Conservation (phyloP, 805 yeast species). For the Pichia thaimueangensis region DNA sequence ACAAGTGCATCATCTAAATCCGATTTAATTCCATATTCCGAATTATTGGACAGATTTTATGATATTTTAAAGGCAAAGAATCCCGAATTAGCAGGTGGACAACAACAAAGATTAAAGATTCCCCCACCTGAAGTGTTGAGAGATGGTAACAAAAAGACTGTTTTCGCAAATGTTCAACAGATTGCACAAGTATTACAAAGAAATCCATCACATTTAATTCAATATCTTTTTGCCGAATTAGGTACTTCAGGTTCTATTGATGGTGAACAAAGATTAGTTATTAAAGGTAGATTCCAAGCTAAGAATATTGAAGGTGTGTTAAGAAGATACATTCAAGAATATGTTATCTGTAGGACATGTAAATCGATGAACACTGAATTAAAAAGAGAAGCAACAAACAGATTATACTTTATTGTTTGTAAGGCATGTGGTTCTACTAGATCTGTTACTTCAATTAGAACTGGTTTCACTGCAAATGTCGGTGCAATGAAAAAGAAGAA, state of each 20-base stretch:
- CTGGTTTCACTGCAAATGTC: slow-evolving; percentile 98
- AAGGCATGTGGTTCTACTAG: slow-evolving; percentile 97
- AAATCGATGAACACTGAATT: slow-evolving; percentile 95
- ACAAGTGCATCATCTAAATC: slow-evolving; percentile 34
- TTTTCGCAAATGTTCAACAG: slow-evolving; percentile 93
- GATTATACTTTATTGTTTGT: slow-evolving; percentile 96
- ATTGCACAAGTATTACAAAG: slow-evolving; percentile 92
- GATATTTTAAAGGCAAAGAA: slow-evolving; percentile 80
- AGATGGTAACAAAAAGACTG: slow-evolving; percentile 95
- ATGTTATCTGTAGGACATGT: slow-evolving; percentile 98
- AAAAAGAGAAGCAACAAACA: slow-evolving; percentile 91
- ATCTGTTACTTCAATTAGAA: slow-evolving; percentile 94
- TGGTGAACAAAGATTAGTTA: slow-evolving; percentile 93
- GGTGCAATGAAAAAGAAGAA: slow-evolving; percentile 72
- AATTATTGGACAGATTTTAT: slow-evolving; percentile 80
- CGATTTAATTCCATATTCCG: slow-evolving; percentile 64
- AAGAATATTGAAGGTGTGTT: slow-evolving; percentile 95
- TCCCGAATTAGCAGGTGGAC: slow-evolving; percentile 97
- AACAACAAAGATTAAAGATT: slow-evolving; percentile 87
- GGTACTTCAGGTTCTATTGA: slow-evolving; percentile 99
- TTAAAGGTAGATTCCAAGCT: slow-evolving; percentile 97
- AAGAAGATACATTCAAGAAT: slow-evolving; percentile 93
- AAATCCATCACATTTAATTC: slow-evolving; percentile 94
- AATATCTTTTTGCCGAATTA: slow-evolving; percentile 93
- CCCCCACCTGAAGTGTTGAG: slow-evolving; percentile 97